These are phyloP conservation scores for Eucalyptus leucophloia DNA, from an alignment of 345 rosid species.

Conservation along the genomic window DNA sequence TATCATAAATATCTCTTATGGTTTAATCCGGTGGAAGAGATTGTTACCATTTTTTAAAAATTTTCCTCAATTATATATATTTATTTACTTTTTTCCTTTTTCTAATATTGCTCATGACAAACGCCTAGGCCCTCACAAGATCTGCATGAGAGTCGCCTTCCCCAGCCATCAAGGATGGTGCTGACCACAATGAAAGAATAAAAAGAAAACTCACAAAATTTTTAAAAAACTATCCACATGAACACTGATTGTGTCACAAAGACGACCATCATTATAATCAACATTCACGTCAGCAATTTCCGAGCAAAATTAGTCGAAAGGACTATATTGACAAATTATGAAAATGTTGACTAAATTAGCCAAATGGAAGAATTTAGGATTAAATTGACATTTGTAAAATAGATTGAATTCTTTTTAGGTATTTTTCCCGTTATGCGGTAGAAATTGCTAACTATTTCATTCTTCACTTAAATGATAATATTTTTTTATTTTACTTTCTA, in stretches of 20 bases:
- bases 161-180: background rate
- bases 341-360: background rate
- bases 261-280: fast-evolving
- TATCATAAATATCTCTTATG: background rate
- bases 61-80: background rate
- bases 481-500: background rate
- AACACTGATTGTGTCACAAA: no score
- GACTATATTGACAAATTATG: background rate
- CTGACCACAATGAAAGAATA: background rate
- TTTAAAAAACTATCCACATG: background rate
- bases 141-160: fast-evolving
- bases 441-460: background rate
- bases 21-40: background rate
- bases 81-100: no score
- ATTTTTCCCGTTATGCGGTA: background rate
- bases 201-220: background rate
- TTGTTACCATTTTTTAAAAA: fast-evolving
- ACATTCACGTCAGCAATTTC: fast-evolving
- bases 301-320: fast-evolving
- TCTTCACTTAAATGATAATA: background rate
- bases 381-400: background rate
- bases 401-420: background rate
- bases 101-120: background rate
- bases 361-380: background rate
- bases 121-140: fast-evolving